These are phyloP conservation scores for Juglanconis juglandina DNA, from an alignment of 2,329 filamentous ascomycete species.

Conservation along the genomic window DNA sequence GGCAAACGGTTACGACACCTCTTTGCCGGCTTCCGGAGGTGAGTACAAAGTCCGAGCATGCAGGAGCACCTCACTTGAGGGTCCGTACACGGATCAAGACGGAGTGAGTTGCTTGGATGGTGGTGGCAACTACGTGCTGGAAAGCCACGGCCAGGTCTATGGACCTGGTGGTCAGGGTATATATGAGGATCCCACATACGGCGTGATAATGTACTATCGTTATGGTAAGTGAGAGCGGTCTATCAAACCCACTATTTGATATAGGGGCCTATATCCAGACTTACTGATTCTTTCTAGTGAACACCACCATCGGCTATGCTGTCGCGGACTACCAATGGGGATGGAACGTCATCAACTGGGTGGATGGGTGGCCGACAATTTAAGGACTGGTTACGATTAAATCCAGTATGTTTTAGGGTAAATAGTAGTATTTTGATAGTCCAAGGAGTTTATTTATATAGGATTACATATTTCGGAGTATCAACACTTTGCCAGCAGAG, in stretches of 20 bases:
- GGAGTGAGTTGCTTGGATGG: slow-evolving; percentile 52
- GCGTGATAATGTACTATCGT: slow-evolving; percentile 60
- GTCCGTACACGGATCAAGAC: slow-evolving; percentile 53
- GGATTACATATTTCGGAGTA: no score
- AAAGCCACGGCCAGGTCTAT: slow-evolving; percentile 55
- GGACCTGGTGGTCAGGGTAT: slow-evolving; percentile 62
- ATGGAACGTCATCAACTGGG: slow-evolving; percentile 40
- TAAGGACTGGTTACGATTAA: slow-evolving; percentile 15
- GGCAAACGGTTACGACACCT: slow-evolving; percentile 57
- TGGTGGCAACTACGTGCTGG: slow-evolving; percentile 57
- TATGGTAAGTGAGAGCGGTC: slow-evolving; percentile 59
- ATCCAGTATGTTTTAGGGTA: no score
- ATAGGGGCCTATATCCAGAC: neutral
- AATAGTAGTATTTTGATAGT: no score
- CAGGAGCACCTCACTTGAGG: slow-evolving; percentile 47
- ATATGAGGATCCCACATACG: slow-evolving; percentile 46
- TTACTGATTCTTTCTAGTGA: slow-evolving; percentile 8
- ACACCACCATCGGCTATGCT: slow-evolving; percentile 40
- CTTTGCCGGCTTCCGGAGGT: slow-evolving; percentile 48
- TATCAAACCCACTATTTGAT: slow-evolving; percentile 24
- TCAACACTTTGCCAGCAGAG: neutral
- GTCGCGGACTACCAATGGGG: slow-evolving; percentile 45
- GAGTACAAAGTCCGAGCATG: slow-evolving; percentile 67
- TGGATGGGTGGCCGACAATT: slow-evolving; percentile 20
- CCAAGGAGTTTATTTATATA: no score